Evolutionary conservation across 192 early-diverging fungal species (phyloP).

Genomic region (Coemansia sp.): DNA sequence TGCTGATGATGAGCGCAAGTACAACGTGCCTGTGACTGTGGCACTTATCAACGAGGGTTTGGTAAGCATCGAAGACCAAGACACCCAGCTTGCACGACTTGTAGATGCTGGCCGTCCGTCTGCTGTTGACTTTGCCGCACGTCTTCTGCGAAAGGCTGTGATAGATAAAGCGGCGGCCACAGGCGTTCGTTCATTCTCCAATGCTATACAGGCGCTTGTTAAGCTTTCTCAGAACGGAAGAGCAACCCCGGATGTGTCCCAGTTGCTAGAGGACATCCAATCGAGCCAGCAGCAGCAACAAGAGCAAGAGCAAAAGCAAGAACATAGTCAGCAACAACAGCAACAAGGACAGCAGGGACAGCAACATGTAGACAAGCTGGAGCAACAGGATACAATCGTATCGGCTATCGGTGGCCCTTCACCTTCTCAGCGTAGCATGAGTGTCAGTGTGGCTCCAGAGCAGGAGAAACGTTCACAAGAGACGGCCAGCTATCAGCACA

Average conservation of each 20-base stretch:
- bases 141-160: constrained; percentile 72
- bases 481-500: constrained; percentile 52
- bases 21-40: constrained; percentile 81
- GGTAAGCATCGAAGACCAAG: constrained; percentile 77
- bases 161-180: constrained; percentile 53
- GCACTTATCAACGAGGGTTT: constrained; percentile 81
- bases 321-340: neutral
- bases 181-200: constrained; percentile 60
- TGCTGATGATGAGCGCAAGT: constrained; percentile 94
- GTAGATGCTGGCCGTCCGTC: constrained; percentile 74
- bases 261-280: constrained; percentile 43
- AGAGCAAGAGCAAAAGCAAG: neutral
- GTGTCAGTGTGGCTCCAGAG: neutral
- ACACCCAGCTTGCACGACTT: constrained; percentile 82
- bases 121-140: constrained; percentile 76
- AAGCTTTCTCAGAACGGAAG: constrained; percentile 66
- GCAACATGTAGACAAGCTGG: neutral
- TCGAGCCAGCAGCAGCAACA: constrained; percentile 17
- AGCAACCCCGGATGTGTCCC: constrained; percentile 49
- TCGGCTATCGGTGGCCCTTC: neutral
- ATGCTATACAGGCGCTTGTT: constrained; percentile 76
- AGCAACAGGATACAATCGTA: neutral
- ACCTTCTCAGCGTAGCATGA: neutral
- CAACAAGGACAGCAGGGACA: neutral
- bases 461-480: constrained; percentile 19